Base-by-base conservation (phyloP, 163 green algal genomes). In the Prototheca cutis region DNA sequence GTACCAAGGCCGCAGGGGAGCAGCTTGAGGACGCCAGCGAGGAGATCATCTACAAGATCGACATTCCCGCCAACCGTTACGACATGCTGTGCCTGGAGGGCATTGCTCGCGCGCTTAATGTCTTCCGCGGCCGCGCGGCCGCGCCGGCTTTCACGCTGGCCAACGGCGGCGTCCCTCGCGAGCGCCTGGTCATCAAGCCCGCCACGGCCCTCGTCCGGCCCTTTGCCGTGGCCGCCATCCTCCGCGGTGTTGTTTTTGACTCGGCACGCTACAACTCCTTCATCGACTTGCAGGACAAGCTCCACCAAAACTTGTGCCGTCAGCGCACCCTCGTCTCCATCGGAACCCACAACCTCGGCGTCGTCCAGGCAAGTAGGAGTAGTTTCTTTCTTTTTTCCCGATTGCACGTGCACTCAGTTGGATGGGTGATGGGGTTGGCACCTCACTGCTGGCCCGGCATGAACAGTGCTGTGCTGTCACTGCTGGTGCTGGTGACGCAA, bases 71-170 rank as follows among this genome's bases (percentile, higher is more conserved):
- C 60, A 99, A 99, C 79, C 81, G 92, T 33, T 98, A 98, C 71
- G 92, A 99, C 77, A 95, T 99, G 83, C 82, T 99, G 40, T 99
- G 93, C 78, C 65, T 97, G 42, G 93, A 99, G 80, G 93, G 92
- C 60, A 95, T 99, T 55, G 74, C 89, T 0, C 81, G 89, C 30
- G 88, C 92, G 0, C 80, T 99, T 31, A 96, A 95, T 75, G 85
- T 98, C 34, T 99, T 99, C 80, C 80, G 74, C 21, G 70, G 80
- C 25, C 71, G 67, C 10, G 24, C 80, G 23, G 5, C 65, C 29
- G 40, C 71, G 23, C 84, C 87, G 2, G 42, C 73, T 21, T 97
- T 93, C 79, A 72, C 23, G 1, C 40, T 95, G 30, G 77, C 84
- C 3, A 69, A 89, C 72, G 82, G 17, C 29, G 24, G 21, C 21